Evolutionary conservation across 768 basidiomycete genomes (phyloP).

Genomic region (Suillus luteus): DNA sequence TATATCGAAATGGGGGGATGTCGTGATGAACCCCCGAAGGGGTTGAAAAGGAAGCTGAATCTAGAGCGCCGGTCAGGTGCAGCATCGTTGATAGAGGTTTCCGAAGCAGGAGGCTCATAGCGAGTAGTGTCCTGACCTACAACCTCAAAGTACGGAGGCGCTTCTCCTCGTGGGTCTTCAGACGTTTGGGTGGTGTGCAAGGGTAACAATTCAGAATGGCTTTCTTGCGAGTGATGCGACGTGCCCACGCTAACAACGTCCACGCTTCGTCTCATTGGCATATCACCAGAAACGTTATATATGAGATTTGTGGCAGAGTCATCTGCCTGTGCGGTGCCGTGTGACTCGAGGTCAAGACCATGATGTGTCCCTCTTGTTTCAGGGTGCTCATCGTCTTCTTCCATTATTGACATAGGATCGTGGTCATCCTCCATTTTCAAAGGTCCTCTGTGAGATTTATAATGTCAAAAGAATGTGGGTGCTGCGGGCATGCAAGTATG

Average conservation of each 20-base stretch:
- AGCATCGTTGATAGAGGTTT: not conserved
- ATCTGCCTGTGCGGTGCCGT: constrained; percentile 25
- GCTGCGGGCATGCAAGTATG: not conserved
- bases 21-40: constrained; percentile 35
- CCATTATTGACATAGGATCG: constrained; percentile 19
- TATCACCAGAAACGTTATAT: constrained; percentile 6
- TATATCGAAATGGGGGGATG: constrained; percentile 17
- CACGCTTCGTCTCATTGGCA: constrained; percentile 15
- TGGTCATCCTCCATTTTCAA: constrained; percentile 27
- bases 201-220: constrained; percentile 24
- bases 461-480: not conserved
- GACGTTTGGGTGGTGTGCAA: constrained; percentile 14
- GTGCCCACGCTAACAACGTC: constrained; percentile 26
- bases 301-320: constrained; percentile 28
- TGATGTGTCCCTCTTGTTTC: constrained; percentile 18
- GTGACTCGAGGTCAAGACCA: constrained; percentile 26
- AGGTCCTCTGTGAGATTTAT: constrained; percentile 25
- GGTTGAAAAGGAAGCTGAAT: constrained; percentile 48
- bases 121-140: constrained; percentile 27
- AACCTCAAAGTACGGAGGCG: constrained; percentile 69
- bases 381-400: constrained; percentile 26
- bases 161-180: constrained; percentile 55
- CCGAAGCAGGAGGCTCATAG: constrained; percentile 20
- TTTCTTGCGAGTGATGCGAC: constrained; percentile 20
- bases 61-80: constrained; percentile 42